phyloP scores from a whole-genome alignment of 208 protist species.

The Trypanosomatidae sp. region DNA sequence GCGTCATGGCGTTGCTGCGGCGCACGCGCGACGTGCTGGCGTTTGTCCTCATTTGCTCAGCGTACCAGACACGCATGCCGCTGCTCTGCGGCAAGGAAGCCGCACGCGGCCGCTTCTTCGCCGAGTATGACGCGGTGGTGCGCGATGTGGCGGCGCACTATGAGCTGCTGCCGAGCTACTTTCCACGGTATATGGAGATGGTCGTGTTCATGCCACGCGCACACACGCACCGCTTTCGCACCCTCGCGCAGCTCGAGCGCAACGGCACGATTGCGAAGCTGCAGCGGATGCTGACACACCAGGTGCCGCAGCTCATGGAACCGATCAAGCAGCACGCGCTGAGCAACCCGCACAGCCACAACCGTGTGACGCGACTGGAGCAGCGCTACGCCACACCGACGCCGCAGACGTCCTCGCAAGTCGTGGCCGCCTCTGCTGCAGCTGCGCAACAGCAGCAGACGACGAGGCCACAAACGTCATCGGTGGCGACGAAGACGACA shows the following conservation, averaged over 20 bases:
- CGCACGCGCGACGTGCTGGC: constrained; percentile 70
- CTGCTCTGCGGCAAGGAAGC: constrained; percentile 78
- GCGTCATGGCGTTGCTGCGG: constrained; percentile 83
- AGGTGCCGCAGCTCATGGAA: constrained; percentile 56
- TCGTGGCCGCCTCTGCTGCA: no score
- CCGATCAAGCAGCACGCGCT: constrained; percentile 42
- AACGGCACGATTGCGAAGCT: constrained; percentile 25
- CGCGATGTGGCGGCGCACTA: constrained; percentile 34
- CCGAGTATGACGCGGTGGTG: constrained; percentile 24
- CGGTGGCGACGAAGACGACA: no score
- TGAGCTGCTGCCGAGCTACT: constrained; percentile 28
- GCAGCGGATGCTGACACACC: constrained; percentile 28
- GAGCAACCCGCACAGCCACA: constrained; percentile 25
- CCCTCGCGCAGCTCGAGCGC: constrained; percentile 48
- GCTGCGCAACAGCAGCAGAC: no score
- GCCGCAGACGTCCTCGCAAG: constrained; percentile 5
- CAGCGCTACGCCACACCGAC: constrained; percentile 8
- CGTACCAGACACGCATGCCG: constrained; percentile 44
- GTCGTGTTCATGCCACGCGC: constrained; percentile 18
- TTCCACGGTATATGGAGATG: constrained; percentile 19
- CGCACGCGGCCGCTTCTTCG: constrained; percentile 41
- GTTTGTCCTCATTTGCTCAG: constrained; percentile 74
- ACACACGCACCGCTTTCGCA: constrained; percentile 24
- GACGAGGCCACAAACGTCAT: no score
- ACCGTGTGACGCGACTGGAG: constrained; percentile 1